Evolutionary conservation across 1,284 basidiomycete genomes (phyloP), one percentile per base, ranked within the genome.

Genomic region (Neonothopanus nambi): DNA sequence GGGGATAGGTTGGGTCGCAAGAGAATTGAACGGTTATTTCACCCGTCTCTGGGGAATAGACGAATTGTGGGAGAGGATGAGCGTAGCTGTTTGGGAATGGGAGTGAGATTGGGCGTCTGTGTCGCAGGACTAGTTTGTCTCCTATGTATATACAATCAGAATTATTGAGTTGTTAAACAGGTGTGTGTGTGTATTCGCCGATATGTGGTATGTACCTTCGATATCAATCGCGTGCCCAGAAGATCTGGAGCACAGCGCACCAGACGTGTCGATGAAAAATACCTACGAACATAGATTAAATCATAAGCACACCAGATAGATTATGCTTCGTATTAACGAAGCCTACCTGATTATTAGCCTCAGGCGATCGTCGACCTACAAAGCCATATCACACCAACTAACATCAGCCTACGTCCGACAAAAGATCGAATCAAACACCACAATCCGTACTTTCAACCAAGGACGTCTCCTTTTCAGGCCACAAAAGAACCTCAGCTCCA

Each of bases 191-290:
- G 15, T 1, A 17, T 41, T 20, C 12, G 3, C 3, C 3, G 15
- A 15, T 30, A 44, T 24, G 50, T 17, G 15, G 4, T 18, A 26
- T 62, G 38, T 67, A 87, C 89, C 78, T 75, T 91, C 81, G 33
- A 91, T 67, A 63, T 92, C 90, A 40, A 92, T 72, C 8, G 89
- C 89, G 70, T 91, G 89, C 1, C 89, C 89, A n/a, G 88, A 81
- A 8, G 80, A 78, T 59, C 85, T 79, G 5, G 87, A 89, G 64
- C 87, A 91, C 38, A 92, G 67, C 11, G 81, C 82, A 17, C 90
- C 89, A 11, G 81, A 78, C 4, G 80, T 78, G 66, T 92, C 90
- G 48, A 91, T 80, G 71, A 88, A 92, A 70, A 91, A 91, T 18
- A 92, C 85, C 87, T 87, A 54, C 13, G 43, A 37, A 28, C 39